Conservation (phyloP, 257 asterid species). For the Dorcoceras hygrometricum region DNA sequence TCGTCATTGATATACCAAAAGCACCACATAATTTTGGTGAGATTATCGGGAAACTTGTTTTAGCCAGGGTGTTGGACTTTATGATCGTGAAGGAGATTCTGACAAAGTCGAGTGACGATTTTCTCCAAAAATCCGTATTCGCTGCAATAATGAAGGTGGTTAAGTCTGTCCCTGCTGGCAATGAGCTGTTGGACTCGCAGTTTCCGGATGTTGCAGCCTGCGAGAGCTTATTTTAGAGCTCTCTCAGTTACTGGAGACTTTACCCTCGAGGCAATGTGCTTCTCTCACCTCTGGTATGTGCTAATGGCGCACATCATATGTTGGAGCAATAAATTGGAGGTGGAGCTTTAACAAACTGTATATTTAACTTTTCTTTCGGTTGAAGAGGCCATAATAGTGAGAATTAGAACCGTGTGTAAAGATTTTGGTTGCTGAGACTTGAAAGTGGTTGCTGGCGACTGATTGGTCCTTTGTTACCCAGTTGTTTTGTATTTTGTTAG, state of each 20-base stretch:
- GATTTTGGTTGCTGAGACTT: slow-evolving; percentile 37
- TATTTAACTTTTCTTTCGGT: slow-evolving; percentile 40
- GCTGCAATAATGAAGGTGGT: slow-evolving; percentile 35
- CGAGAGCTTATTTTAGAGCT: slow-evolving; percentile 46
- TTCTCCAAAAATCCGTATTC: slow-evolving; percentile 56
- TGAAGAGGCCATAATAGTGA: slow-evolving; percentile 37
- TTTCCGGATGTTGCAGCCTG: slow-evolving; percentile 66
- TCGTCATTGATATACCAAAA: slow-evolving; percentile 84
- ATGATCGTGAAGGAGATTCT: slow-evolving; percentile 58
- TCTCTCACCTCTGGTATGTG: slow-evolving; percentile 21
- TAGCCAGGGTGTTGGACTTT: slow-evolving; percentile 63
- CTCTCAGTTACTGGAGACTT: slow-evolving; percentile 11
- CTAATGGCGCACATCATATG: neutral
- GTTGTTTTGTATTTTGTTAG: slow-evolving; percentile 60
- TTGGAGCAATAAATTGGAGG: slow-evolving; percentile 18
- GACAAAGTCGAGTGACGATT: slow-evolving; percentile 53
- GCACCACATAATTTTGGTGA: slow-evolving; percentile 82
- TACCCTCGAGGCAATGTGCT: slow-evolving; percentile 28
- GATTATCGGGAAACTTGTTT: slow-evolving; percentile 58
- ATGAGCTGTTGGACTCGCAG: slow-evolving; percentile 59
- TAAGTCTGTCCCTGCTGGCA: slow-evolving; percentile 44
- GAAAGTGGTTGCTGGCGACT: slow-evolving; percentile 24
- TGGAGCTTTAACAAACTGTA: slow-evolving; percentile 36
- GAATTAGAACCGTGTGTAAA: slow-evolving; percentile 26
- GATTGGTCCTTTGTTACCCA: neutral